Conservation (phyloP, 164 flowering plant species). For the Magnolia kwangsiensis region DNA sequence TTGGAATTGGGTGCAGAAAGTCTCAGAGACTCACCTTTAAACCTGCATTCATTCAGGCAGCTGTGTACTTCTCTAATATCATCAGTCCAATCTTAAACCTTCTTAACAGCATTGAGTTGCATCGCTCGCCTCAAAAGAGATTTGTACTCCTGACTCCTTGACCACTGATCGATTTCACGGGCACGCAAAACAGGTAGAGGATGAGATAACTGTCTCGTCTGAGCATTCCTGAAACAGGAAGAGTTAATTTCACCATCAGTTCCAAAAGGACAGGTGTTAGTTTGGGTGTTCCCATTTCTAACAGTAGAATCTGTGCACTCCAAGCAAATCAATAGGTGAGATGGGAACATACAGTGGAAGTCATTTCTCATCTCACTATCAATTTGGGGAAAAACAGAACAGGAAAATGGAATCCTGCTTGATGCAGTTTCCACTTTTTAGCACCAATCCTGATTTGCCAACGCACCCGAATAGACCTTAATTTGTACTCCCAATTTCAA, state of each 20-base stretch:
- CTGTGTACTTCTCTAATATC: neutral
- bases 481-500: neutral
- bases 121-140: constrained; percentile 57
- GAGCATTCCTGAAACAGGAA: constrained; percentile 75
- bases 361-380: neutral
- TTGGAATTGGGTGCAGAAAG: neutral
- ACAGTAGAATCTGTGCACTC: neutral
- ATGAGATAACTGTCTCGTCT: constrained; percentile 92
- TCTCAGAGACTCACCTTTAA: constrained; percentile 6
- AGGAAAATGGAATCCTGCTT: too few relatives aligned
- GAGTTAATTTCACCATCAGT: neutral
- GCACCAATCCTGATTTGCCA: neutral
- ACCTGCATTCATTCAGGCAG: neutral
- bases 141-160: constrained; percentile 69
- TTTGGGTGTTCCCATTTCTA: neutral
- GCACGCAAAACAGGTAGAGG: constrained; percentile 96
- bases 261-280: neutral
- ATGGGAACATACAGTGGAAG: neutral
- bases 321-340: neutral
- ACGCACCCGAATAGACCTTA: neutral
- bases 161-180: constrained; percentile 96
- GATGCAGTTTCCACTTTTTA: too few relatives aligned
- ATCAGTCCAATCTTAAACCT: constrained; percentile 17
- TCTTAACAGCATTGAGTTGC: constrained; percentile 22
- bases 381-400: too few relatives aligned